Conservation (phyloP, 2,329 filamentous ascomycete genomes). For the Domatiomyces catenatus region DNA sequence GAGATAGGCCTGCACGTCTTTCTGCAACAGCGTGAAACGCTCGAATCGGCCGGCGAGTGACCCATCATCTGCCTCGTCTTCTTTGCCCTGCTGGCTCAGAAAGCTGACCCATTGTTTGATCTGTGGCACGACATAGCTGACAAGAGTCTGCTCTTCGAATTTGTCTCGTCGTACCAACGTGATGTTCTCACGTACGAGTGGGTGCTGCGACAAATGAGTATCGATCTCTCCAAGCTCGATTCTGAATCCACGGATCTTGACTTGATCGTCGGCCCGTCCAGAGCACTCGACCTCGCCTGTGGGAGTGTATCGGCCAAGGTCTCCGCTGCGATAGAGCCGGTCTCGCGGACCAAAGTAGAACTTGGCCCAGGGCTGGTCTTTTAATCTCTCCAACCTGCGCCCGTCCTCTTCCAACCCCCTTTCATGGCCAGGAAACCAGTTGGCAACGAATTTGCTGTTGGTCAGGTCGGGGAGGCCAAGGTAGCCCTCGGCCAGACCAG, state of each 20-base stretch:
- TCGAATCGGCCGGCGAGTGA: constrained; percentile 40
- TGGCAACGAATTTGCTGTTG: constrained; percentile 60
- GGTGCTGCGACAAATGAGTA: constrained; percentile 58
- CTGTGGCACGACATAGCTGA: constrained; percentile 83
- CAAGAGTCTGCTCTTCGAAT: constrained; percentile 69
- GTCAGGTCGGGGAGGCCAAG: constrained; percentile 48
- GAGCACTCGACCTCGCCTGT: constrained; percentile 61
- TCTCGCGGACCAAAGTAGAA: constrained; percentile 72
- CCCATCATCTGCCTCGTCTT: constrained; percentile 41
- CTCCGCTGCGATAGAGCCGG: constrained; percentile 73
- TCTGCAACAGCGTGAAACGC: constrained; percentile 45
- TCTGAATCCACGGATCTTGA: constrained; percentile 91
- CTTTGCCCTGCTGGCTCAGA: constrained; percentile 40
- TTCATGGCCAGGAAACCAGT: constrained; percentile 69
- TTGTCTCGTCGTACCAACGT: constrained; percentile 73
- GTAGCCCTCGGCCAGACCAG: constrained; percentile 71
- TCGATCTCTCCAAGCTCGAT: constrained; percentile 94
- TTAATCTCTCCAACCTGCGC: constrained; percentile 31
- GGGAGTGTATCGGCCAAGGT: constrained; percentile 60
- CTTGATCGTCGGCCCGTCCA: constrained; percentile 71
- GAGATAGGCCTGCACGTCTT: constrained; percentile 51
- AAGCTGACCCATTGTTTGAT: constrained; percentile 56
- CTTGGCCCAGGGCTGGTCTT: constrained; percentile 57
- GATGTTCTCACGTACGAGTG: constrained; percentile 65
- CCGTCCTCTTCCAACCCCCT: constrained; percentile 53